Conservation (phyloP, 345 rosid species). For the Populus euphratica region DNA sequence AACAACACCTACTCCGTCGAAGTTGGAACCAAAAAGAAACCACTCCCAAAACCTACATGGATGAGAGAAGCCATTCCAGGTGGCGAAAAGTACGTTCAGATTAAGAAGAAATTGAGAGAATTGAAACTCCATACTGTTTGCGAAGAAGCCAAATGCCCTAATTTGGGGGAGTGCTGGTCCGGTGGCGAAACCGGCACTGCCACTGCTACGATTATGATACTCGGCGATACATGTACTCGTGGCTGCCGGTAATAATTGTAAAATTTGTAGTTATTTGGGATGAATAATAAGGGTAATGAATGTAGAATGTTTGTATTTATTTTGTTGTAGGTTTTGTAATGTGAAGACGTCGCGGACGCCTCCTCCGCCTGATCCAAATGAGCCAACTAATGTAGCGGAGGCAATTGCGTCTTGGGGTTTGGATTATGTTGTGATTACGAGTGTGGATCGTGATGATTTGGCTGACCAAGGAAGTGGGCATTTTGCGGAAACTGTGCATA, state of each 20-base stretch:
- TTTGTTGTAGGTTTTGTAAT: conserved; percentile 64
- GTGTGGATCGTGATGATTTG: conserved; percentile 88
- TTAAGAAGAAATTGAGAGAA: conserved; percentile 86
- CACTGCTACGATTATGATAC: conserved; percentile 93
- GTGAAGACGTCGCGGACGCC: conserved; percentile 94
- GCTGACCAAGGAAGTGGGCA: conserved; percentile 85
- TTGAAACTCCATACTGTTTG: conserved; percentile 96
- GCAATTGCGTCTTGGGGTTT: conserved; percentile 97
- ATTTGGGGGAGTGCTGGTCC: conserved; percentile 97
- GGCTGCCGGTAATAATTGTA: conserved; percentile 64
- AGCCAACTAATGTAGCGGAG: conserved; percentile 86
- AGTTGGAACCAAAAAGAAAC: conserved; percentile 93
- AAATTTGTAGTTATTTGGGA: background rate
- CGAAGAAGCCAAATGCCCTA: conserved; percentile 95
- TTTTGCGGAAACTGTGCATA: conserved; percentile 73
- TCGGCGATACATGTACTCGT: conserved; percentile 95
- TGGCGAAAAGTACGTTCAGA: conserved; percentile 92
- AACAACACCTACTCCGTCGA: conserved; percentile 66
- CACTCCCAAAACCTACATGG: conserved; percentile 97
- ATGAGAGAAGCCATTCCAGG: conserved; percentile 92
- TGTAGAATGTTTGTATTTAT: background rate
- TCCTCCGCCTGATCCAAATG: conserved; percentile 89
- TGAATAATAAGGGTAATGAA: background rate
- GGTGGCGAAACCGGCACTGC: conserved; percentile 99
- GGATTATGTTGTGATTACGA: conserved; percentile 86